Conservation (phyloP, 768 basidiomycete species). For the Serpula lacrymans region DNA sequence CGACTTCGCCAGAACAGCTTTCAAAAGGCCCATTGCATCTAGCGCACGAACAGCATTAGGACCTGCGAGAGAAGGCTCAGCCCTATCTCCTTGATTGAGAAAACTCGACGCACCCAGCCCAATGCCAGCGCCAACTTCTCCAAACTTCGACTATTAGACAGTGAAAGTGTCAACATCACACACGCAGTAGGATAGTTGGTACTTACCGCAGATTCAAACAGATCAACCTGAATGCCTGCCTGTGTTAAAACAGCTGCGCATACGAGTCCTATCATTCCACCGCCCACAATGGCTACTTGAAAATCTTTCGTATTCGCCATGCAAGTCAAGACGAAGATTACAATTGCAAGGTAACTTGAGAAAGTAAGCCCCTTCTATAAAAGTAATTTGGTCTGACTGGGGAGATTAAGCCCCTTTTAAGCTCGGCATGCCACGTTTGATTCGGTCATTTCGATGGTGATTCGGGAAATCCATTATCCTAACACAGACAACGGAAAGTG, state of each 20-base stretch:
- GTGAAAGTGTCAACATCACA: background rate
- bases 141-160: conserved; percentile 38
- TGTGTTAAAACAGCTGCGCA: conserved; percentile 42
- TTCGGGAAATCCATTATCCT: too few relatives aligned
- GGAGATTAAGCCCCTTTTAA: too few relatives aligned
- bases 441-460: too few relatives aligned
- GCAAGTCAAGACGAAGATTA: too few relatives aligned
- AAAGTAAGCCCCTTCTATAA: too few relatives aligned
- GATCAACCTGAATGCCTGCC: conserved; percentile 41
- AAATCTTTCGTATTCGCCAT: conserved; percentile 34
- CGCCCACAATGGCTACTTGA: conserved; percentile 51
- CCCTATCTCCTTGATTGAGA: too few relatives aligned
- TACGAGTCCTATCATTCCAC: conserved; percentile 51
- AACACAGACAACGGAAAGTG: too few relatives aligned
- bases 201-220: conserved; percentile 53
- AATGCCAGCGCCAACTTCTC: conserved; percentile 55
- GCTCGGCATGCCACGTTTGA: too few relatives aligned
- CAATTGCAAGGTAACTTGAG: too few relatives aligned
- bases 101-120: conserved; percentile 37
- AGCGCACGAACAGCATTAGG: conserved; percentile 49
- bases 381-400: too few relatives aligned
- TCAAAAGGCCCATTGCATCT: conserved; percentile 40
- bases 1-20: conserved; percentile 36
- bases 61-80: too few relatives aligned
- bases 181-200: too few relatives aligned